Evolutionary conservation across 2,329 filamentous ascomycete species (phyloP), one percentile per base, ranked within the genome.

Genomic region (Camillea tinctor): DNA sequence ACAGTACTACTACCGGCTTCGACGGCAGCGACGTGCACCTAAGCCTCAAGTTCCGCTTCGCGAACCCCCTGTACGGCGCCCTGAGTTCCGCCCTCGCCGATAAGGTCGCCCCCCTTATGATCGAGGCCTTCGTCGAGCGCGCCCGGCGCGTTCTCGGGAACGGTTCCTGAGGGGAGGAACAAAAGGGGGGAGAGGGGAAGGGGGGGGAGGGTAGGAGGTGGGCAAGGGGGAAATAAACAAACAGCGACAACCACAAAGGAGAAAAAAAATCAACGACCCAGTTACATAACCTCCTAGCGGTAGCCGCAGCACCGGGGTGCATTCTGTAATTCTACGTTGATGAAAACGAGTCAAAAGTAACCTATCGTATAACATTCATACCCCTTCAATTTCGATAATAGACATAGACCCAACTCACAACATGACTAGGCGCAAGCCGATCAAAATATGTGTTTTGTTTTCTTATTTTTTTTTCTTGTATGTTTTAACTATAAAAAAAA

Each of bases 111-210:
- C 88, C 87, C 3, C 82, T 90, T 65, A 97, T 99, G 93, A 90
- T 98, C 66, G 88, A 91, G 74, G 94, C 95, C 1, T 99, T 99
- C 79, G 93, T 97, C 79, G 85, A 86, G 75, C 83, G 91, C 71
- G 93, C 95, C 5, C 80, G 80, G 71, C 79, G 84, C 69, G 73
- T 92, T 53, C 74, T 84, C 67, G 77, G 76, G 49, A 52, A 60
- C 26, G 7, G 26, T 9, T 48, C 58, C 58, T 49, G 51, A 59
- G 51, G 57, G 56, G 40, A 7, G 50, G 50, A 9, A 21, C n/a
- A 8, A 21, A 17, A 52, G 5, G 6, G 50, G 19, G 22, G 22
- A 52, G 50, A 50, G 53, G 57, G n/a, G n/a, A n/a, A n/a, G 56
- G 60, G 54, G 62, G 40, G 22, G 11, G 5, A 19, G 48, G 20